Evolutionary conservation across 2,329 filamentous ascomycete genomes (phyloP), one percentile per base, ranked within the genome.

Genomic region (Penicillium verrucosum): DNA sequence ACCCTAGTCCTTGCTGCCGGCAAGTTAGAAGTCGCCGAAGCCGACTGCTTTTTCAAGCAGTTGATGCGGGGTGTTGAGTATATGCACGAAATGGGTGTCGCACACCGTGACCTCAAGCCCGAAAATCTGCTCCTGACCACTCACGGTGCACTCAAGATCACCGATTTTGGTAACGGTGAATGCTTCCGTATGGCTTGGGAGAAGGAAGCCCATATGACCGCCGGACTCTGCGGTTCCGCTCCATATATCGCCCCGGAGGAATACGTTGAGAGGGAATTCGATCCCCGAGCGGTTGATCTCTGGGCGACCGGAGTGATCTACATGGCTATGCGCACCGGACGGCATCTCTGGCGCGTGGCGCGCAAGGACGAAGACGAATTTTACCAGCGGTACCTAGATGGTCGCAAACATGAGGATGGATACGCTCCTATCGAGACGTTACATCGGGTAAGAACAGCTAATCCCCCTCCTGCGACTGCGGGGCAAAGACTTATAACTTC

Each of bases 141-240:
- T 0, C 90, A 92, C 63, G 94, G 94, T 56, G 90, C 87, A 14
- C 85, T 99, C 65, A 99, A 99, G 71, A 99, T 99, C 63, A 97
- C 94, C 29, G 94, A 99, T 73, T 99, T 99, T 67, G 94, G 94
- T 60, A 99, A 99, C 68, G 94, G 94, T 68, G 94, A 99, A 76
- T 99, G 94, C 76, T 99, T 99, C 83, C 89, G 94, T 54, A 97
- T 97, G 93, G 94, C 94, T 2, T 99, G 94, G 94, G 94, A 99
- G 75, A 94, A 92, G 52, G 92, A 97, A 74, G 89, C 94, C 21
- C 94, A 97, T 75, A 97, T 97, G 92, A 96, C 96, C 4, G 93
- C 92, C 40, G 94, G 94, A 42, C 85, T 99, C 12, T 99, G 94
- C 74, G 94, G 94, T 40, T 97, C 92, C 14, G 94, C 93, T 23